These are phyloP conservation scores for Neurospora tetrasperma DNA, from an alignment of 495 filamentous ascomycete species.

Conservation along the genomic window DNA sequence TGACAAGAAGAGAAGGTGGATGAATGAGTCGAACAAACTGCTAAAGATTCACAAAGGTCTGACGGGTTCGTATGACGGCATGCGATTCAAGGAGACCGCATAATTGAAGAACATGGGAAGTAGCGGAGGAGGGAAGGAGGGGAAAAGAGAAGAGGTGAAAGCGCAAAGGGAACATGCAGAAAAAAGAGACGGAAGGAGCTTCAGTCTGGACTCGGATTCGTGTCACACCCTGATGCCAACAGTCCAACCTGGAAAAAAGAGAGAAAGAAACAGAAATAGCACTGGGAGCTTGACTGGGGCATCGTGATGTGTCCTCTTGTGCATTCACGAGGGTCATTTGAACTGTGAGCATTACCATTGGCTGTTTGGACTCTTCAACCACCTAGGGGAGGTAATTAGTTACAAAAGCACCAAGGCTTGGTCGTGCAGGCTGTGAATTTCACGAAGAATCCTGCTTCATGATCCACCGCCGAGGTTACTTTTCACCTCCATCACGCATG, in stretches of 20 bases:
- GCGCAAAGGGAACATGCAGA: background rate
- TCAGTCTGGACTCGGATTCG: background rate
- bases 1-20: background rate
- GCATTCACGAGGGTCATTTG: background rate
- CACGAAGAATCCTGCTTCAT: background rate
- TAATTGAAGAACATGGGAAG: background rate
- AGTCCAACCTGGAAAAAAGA: background rate
- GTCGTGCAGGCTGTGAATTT: background rate
- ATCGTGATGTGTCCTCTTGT: background rate
- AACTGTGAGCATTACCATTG: background rate
- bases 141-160: background rate
- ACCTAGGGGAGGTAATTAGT: background rate
- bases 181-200: background rate
- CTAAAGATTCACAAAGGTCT: background rate
- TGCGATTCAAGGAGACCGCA: background rate
- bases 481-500: background rate
- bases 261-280: background rate
- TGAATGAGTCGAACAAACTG: background rate
- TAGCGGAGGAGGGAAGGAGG: background rate
- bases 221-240: background rate
- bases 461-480: background rate
- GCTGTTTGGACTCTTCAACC: background rate
- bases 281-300: background rate
- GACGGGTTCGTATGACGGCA: background rate
- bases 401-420: background rate